phyloP scores from a whole-genome alignment of 306 rosid genomes.

The Canavalia ensiformis region DNA sequence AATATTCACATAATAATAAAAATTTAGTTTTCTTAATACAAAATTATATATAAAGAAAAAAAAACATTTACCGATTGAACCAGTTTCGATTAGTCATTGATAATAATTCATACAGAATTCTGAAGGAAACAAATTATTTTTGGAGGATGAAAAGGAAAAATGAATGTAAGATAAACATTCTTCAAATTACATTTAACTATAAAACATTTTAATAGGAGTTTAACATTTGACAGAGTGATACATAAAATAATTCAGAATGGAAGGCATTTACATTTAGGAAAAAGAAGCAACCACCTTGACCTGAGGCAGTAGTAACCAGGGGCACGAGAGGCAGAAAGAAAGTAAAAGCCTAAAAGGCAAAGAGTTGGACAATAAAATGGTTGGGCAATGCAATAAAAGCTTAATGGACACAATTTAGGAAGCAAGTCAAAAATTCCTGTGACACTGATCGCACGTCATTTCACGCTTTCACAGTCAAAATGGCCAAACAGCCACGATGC shows the following conservation, averaged over 20 bases:
- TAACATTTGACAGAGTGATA: too few relatives aligned
- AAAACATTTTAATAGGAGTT: too few relatives aligned
- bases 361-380: constrained; percentile 30
- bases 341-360: neutral
- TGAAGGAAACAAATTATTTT: neutral
- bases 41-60: too few relatives aligned
- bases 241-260: too few relatives aligned
- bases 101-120: too few relatives aligned
- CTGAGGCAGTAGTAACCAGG: too few relatives aligned
- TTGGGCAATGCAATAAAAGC: constrained; percentile 40
- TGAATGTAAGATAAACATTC: neutral
- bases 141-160: neutral
- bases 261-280: too few relatives aligned
- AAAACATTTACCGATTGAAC: too few relatives aligned
- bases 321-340: neutral
- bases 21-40: too few relatives aligned
- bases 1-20: too few relatives aligned
- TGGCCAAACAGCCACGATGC: constrained; percentile 38
- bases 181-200: neutral
- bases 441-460: constrained; percentile 54
- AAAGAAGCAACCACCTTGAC: too few relatives aligned
- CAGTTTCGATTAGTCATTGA: too few relatives aligned
- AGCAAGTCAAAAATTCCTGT: constrained; percentile 46
- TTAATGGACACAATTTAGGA: constrained; percentile 1
- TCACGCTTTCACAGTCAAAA: constrained; percentile 47